Percentiles rank a stretch among this genome's conserved stretches.
These are phyloP conservation scores for Spergularia marina DNA, from an alignment of 148 eudicot genomes.

Conservation along the genomic window DNA sequence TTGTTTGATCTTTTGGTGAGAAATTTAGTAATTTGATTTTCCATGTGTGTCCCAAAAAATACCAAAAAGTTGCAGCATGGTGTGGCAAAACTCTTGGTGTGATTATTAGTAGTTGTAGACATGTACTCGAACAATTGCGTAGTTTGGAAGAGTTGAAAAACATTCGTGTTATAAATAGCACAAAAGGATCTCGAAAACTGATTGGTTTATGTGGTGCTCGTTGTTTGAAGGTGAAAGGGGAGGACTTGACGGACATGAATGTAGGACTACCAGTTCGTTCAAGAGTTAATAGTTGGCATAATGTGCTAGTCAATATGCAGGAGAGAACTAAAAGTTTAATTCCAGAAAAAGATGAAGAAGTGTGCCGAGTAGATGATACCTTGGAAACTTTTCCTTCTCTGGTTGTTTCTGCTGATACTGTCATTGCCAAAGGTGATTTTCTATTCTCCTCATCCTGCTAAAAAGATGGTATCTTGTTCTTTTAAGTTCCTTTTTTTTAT, in stretches of 20 bases:
- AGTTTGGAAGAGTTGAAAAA: not conserved
- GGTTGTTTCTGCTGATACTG: slow-evolving; percentile 24
- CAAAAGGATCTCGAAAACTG: not conserved
- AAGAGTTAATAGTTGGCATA: slow-evolving; percentile 83
- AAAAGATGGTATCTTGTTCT: slow-evolving; percentile 17
- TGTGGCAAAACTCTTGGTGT: slow-evolving; percentile 1
- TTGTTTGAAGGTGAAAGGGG: slow-evolving; percentile 46
- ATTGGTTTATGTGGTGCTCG: not conserved
- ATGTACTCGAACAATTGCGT: slow-evolving; percentile 3
- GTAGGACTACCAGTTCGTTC: slow-evolving; percentile 71
- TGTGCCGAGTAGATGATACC: slow-evolving; percentile 17
- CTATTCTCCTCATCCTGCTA: not conserved
- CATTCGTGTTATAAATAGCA: not conserved
- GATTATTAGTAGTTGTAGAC: not conserved
- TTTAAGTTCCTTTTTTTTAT: not conserved
- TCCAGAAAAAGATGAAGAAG: slow-evolving; percentile 35
- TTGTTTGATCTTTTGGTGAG: not conserved
- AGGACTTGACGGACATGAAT: slow-evolving; percentile 81
- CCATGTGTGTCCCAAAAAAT: no score
- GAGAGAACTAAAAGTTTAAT: slow-evolving; percentile 54
- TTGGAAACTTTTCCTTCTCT: slow-evolving; percentile 34
- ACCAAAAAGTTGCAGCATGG: no score
- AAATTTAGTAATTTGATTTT: not conserved
- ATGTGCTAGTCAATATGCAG: slow-evolving; percentile 67
- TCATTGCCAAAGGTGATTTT: slow-evolving; percentile 29